These are phyloP conservation scores for Escallonia rubra DNA, from an alignment of 129 eudicot genomes.

Conservation along the genomic window DNA sequence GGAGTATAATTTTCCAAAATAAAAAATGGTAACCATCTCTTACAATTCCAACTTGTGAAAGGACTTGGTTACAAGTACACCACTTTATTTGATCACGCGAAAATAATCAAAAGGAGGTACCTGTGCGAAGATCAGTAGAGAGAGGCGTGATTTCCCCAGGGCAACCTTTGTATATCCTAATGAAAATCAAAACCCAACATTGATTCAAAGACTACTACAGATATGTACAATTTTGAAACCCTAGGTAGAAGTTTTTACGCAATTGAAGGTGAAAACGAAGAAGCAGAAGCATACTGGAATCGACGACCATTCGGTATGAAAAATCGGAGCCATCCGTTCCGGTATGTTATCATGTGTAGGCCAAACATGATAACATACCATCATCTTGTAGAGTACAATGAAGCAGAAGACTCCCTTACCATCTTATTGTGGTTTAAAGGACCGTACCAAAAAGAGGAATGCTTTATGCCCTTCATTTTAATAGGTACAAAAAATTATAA, in stretches of 20 bases:
- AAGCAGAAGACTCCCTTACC: no score
- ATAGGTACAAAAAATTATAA: no score
- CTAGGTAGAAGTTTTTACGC: background rate
- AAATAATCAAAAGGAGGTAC: constrained; percentile 15
- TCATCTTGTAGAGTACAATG: no score
- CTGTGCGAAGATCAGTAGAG: constrained; percentile 53
- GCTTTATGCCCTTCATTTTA: no score
- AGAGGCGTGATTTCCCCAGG: constrained; percentile 65
- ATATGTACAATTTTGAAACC: no score
- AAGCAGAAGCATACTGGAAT: constrained; percentile 35
- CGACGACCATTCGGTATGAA: constrained; percentile 94
- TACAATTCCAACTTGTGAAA: no score
- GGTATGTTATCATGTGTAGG: constrained; percentile 8
- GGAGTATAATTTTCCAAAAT: background rate
- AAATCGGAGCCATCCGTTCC: constrained; percentile 98
- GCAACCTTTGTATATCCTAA: constrained; percentile 84
- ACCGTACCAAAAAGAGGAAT: no score
- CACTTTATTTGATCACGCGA: no score
- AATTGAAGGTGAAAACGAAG: background rate
- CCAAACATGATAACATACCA: no score
- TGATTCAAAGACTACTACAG: background rate
- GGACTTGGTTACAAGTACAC: no score
- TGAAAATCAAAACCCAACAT: background rate
- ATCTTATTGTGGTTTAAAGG: no score
- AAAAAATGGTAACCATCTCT: background rate